Evolutionary conservation across 1,284 basidiomycete species (phyloP).

Genomic region (Naganishia albida): DNA sequence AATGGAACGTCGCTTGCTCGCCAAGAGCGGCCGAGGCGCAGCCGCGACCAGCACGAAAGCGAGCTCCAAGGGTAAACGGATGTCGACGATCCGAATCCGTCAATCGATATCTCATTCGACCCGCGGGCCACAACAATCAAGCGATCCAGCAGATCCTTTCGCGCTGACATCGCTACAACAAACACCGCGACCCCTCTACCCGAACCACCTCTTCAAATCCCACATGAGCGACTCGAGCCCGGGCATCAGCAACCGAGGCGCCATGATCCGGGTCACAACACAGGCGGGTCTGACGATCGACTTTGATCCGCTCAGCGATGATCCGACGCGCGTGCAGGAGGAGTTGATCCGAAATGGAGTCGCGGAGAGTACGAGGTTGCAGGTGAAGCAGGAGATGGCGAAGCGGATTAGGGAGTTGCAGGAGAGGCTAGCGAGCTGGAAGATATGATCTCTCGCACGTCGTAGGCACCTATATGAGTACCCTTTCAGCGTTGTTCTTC

Average conservation of each 20-base stretch:
- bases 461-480: not conserved
- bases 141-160: slow-evolving; percentile 23
- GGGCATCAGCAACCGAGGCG: slow-evolving; percentile 26
- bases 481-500: too few species aligned
- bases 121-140: not conserved
- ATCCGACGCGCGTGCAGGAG: slow-evolving; percentile 25
- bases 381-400: slow-evolving; percentile 32
- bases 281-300: slow-evolving; percentile 31
- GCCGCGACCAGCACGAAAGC: not conserved
- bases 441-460: slow-evolving; percentile 9
- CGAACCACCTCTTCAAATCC: slow-evolving; percentile 23
- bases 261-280: slow-evolving; percentile 30
- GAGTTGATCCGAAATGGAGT: slow-evolving; percentile 30
- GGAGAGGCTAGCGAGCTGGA: slow-evolving; percentile 34
- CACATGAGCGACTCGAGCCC: slow-evolving; percentile 15
- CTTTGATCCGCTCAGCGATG: slow-evolving; percentile 32
- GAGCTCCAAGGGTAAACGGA: slow-evolving; percentile 29
- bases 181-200: slow-evolving; percentile 21
- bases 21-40: slow-evolving; percentile 28
- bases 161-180: slow-evolving; percentile 14
- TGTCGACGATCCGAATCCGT: slow-evolving; percentile 33
- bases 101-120: slow-evolving; percentile 24
- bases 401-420: slow-evolving; percentile 32
- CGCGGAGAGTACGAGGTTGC: slow-evolving; percentile 22
- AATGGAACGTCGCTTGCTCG: slow-evolving; percentile 42